These are phyloP conservation scores for Fusarium beomiforme DNA, from an alignment of 2,329 filamentous ascomycete species.

Conservation along the genomic window DNA sequence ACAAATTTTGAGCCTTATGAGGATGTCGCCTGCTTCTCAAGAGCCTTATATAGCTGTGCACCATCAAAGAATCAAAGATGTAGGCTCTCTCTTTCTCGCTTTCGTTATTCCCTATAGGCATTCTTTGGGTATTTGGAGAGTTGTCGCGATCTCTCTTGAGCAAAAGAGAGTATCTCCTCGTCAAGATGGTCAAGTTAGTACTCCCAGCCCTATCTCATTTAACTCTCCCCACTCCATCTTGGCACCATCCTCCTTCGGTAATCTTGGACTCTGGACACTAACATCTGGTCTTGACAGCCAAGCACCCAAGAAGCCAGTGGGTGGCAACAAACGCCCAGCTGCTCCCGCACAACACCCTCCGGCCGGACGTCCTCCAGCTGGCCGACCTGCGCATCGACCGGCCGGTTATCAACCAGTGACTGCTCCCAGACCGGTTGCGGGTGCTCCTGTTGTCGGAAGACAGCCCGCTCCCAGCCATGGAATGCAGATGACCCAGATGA, in stretches of 20 bases:
- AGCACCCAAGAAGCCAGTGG: background rate
- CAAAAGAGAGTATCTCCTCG: fast-evolving
- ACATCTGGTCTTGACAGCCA: background rate
- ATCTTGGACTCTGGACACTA: background rate
- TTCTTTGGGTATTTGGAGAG: fast-evolving
- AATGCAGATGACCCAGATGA: constrained; percentile 26
- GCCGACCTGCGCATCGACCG: background rate
- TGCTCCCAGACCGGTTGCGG: constrained; percentile 6
- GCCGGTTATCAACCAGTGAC: constrained; percentile 1
- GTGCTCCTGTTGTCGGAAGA: constrained; percentile 5
- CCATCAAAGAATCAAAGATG: too few species aligned
- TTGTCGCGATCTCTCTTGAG: fast-evolving
- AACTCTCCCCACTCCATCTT: background rate
- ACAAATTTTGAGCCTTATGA: background rate
- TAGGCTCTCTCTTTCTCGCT: too few species aligned
- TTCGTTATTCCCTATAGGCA: fast-evolving
- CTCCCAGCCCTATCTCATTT: background rate
- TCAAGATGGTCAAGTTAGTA: constrained; percentile 7
- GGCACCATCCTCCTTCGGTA: background rate
- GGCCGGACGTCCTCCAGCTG: background rate
- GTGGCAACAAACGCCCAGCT: background rate
- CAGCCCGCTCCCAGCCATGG: constrained; percentile 8
- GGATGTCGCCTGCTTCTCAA: background rate
- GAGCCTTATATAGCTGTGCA: background rate
- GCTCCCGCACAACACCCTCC: background rate